Base-by-base conservation (phyloP, 352 stramenopile genomes). In the Pilasporangium apinafurcum region DNA sequence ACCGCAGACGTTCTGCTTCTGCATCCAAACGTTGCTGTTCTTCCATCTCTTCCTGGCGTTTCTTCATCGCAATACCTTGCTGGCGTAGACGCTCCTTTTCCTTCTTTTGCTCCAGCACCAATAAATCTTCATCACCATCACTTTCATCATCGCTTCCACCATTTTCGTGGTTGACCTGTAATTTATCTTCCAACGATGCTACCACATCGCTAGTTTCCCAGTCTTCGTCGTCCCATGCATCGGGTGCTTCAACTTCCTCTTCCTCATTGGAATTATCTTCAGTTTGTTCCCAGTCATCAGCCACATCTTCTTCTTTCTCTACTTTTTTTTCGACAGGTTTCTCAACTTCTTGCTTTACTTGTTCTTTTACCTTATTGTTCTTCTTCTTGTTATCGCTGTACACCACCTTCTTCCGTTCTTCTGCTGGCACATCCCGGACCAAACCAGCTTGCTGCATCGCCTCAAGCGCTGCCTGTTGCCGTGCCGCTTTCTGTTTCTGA, bases 81-180 rank as follows among this genome's bases (percentile, higher is more conserved):
- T 92, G 59, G 20, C 83, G 78, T 10, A 98, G 67, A 32, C 79
- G 70, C 56, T 98, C 91, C 50, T 96, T 70, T 65, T 98, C 89
- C 62, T 98, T 96, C 44, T 91, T 82, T 59, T 96, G 93, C 57
- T 98, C 93, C 18, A 96, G 62, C 55, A 98, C 72, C 28, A 98
- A 83, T 22, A 97, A 50, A 65, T 98, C 95, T 33, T 98, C 92
- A 26, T 97, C 85, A 30, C 92, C 86, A n/a, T 92, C 80, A 44
- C 68, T 79, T 35, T 85, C 72, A 5, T 66, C 53, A 1, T 65
- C 66, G 2, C 32, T 37, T 13, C 50, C 33, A 9, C 37, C 35
- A 16, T 67, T 59, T 22, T 68, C 48, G n/a, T 74, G 59, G n/a
- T 70, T 61, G 8, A 62, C 62, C 38, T 90, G 59, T 17, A 92